Percentiles rank a stretch among this genome's conserved stretches.
Evolutionary conservation across 176 grass and related monocot species (phyloP).

Genomic region (Aegilops sharonensis): DNA sequence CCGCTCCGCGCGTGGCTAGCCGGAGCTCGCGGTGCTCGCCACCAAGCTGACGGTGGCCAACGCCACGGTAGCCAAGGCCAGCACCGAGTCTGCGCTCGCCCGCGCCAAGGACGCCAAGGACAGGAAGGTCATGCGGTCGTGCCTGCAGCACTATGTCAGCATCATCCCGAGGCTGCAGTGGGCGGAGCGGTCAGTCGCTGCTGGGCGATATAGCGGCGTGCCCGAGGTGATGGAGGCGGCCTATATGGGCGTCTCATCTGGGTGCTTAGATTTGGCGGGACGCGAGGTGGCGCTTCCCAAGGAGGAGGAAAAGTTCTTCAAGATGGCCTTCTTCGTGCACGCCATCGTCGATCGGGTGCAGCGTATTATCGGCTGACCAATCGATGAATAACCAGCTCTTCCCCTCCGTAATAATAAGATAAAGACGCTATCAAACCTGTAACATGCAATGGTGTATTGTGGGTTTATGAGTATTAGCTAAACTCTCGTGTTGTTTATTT

Average conservation of each 20-base stretch:
- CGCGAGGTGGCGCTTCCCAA: neutral
- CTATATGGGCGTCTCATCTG: neutral
- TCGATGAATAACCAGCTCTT: neutral
- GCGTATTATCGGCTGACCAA: too few species aligned
- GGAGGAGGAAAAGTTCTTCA: neutral
- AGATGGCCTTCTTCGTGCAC: slow-evolving; percentile 18
- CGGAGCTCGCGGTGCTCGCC: slow-evolving; percentile 18
- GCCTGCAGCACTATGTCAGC: slow-evolving; percentile 33
- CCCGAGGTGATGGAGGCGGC: neutral
- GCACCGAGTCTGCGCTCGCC: neutral
- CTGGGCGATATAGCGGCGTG: neutral
- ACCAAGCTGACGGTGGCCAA: neutral
- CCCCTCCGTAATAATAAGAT: neutral
- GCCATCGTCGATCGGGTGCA: slow-evolving; percentile 16
- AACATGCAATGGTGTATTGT: too few species aligned
- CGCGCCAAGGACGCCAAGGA: neutral
- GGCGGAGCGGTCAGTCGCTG: neutral
- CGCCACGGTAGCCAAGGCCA: slow-evolving; percentile 8
- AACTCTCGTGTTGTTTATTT: too few species aligned
- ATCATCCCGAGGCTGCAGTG: slow-evolving; percentile 12
- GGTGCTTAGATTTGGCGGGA: neutral
- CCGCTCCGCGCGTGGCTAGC: slow-evolving; percentile 7
- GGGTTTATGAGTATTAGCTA: too few species aligned
- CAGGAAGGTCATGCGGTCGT: neutral
- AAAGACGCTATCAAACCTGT: neutral